Evolutionary conservation across 148 eudicot species (phyloP).

Genomic region (Chenopodium suecicum): DNA sequence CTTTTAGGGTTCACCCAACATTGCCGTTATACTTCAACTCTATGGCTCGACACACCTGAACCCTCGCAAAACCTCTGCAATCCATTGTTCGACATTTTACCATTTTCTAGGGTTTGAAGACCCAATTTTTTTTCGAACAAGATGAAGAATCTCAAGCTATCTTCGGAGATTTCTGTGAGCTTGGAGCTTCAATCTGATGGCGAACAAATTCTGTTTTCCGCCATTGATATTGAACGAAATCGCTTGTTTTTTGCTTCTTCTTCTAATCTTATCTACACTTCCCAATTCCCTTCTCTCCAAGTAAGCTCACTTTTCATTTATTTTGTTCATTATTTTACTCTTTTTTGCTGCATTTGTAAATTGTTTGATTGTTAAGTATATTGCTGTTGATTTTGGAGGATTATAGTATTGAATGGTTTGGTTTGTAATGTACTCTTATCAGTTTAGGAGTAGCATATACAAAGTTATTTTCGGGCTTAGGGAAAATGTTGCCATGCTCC

Average conservation of each 20-base stretch:
- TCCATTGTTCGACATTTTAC: not conserved
- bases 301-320: conserved; percentile 16
- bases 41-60: not conserved
- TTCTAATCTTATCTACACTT: conserved; percentile 53
- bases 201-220: conserved; percentile 57
- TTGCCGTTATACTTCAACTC: no score
- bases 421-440: no score
- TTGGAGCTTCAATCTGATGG: conserved; percentile 49
- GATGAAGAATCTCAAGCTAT: conserved; percentile 83
- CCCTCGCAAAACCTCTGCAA: not conserved
- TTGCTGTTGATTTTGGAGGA: not conserved
- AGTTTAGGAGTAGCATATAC: no score
- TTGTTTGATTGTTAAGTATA: not conserved
- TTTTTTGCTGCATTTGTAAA: no score
- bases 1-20: no score
- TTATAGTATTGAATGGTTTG: not conserved
- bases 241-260: conserved; percentile 89
- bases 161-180: conserved; percentile 51
- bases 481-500: not conserved
- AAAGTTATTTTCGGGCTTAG: not conserved
- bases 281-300: conserved; percentile 56
- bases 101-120: not conserved
- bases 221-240: conserved; percentile 80
- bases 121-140: not conserved
- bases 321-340: not conserved